Base-by-base conservation (phyloP, 2,329 filamentous ascomycete species). In the Pseudogymnoascus sp. region DNA sequence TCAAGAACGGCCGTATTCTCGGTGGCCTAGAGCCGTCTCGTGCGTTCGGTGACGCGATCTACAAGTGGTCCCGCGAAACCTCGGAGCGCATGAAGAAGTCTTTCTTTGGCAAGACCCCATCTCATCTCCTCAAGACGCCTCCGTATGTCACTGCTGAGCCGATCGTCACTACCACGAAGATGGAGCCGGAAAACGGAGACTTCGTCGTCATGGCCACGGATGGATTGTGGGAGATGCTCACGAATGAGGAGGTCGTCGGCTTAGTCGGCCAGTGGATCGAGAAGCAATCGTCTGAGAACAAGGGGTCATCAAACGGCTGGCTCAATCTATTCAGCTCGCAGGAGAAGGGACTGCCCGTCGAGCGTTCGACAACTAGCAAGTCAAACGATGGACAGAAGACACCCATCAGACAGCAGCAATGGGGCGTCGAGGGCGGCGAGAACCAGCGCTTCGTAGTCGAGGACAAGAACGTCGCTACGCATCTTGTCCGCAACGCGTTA, bases 221-320 rank as follows among this genome's bases (percentile, higher is more conserved):
- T 73, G 95, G 95, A 3, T 82, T 99, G 0, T 99, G 95, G 95
- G 95, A 99, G 77, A 97, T 97, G 95, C 82, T 99, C 66, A 97
- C 91, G 59, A 99, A 97, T 71, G 95, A 99, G 73, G 95, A 99
- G 78, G 95, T 97, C 1, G 90, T 99, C 60, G 95, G 95, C 0
- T 84, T 99, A 2, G 95, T 99, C 3, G 96, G 93, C 14, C 91
- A 96, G 75, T 99, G 95, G 95, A 86, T 99, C 59, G 95, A 99
- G 75, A 86, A 85, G 21, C 89, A 97, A 73, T 79, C 37, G 60
- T 37, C 65, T 18, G 67, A 69, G 11, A 60, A 46, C 5, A 71
- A 70, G 34, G 66, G 66, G 6, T 73, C 76, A 3, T 77, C 79
- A 49, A 79, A 75, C 64, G 87, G 88, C 2, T 95, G 90, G 89